Evolutionary conservation across 2,329 filamentous ascomycete genomes (phyloP), one percentile per base, ranked within the genome.

Genomic region (Colletotrichum simmondsii): DNA sequence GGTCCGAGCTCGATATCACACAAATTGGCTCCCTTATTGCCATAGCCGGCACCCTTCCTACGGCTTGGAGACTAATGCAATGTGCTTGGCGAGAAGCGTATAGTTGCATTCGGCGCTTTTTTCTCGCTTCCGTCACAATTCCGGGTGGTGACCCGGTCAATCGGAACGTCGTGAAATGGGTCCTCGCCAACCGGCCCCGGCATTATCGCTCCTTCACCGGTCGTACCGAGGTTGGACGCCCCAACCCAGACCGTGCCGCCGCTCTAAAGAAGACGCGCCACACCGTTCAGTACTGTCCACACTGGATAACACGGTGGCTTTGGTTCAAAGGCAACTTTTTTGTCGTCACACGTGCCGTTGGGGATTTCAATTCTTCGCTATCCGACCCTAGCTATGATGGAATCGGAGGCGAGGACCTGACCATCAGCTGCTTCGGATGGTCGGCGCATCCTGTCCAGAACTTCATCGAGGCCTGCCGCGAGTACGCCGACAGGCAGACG

Each of bases 391-490:
- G 78, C n/a, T 85, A 84, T 65, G 84, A 87, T 54, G 86, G 86
- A 8, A 79, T 85, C 22, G 84, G 84, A 4, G 84, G 84, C 14
- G 84, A 87, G 74, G 84, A 86, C 57, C 81, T 87, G 49, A 85
- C 82, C 0, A 77, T 89, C 35, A 87, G 85, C 78, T 88, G 86
- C 71, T 81, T 89, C 24, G 87, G 87, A 12, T 84, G 86, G 70
- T 89, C 88, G 1, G 86, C 85, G 0, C 81, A 83, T 2, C 87
- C 87, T 0, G 84, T 88, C 73, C 87, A 84, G 76, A 73, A 67
- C 1, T 84, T 87, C 73, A 83, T 87, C 53, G 82, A 85, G 57
- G 79, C 71, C 0, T 89, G 85, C 66, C 86, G 86, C 8, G 85
- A 87, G 35, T 87, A 83, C 72, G 81, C 85, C 1, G 86, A 88